Evolutionary conservation across 2,329 filamentous ascomycete species (phyloP).

Genomic region (Diaporthe sp.): DNA sequence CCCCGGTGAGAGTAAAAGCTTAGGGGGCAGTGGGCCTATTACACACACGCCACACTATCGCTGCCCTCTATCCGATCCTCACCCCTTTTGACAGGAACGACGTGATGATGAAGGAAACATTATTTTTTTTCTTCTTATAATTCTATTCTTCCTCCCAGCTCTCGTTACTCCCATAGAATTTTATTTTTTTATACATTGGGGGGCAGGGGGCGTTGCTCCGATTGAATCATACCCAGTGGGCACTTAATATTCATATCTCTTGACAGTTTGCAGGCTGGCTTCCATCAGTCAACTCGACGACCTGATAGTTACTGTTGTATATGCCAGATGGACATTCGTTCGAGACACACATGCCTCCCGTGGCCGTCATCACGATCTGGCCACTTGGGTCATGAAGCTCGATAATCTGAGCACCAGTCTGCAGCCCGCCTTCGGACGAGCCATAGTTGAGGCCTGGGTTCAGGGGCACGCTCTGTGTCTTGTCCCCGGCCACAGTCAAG

Average conservation of each 20-base stretch:
- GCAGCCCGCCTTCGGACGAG: not conserved
- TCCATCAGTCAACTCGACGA: not conserved
- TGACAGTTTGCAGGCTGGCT: not conserved
- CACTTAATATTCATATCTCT: not conserved
- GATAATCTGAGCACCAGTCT: not conserved
- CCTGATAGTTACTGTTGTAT: not conserved
- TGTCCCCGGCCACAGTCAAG: not conserved
- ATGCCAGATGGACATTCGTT: not conserved
- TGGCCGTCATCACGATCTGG: not conserved
- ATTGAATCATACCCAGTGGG: not conserved
- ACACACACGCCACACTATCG: not conserved
- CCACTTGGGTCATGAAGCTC: not conserved
- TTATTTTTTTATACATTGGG: not conserved
- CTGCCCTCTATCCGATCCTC: too few relatives aligned
- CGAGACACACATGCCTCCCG: not conserved
- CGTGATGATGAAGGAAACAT: not conserved
- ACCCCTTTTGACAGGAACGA: not conserved
- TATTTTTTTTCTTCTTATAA: too few relatives aligned
- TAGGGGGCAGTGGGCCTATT: constrained; percentile 12
- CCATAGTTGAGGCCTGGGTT: not conserved
- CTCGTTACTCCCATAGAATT: not conserved
- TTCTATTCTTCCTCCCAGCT: too few relatives aligned
- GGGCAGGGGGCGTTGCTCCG: not conserved
- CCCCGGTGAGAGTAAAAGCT: constrained; percentile 7
- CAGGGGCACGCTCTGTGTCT: not conserved